phyloP scores from a whole-genome alignment of 2,329 filamentous ascomycete species.

The Aspergillus sp. region DNA sequence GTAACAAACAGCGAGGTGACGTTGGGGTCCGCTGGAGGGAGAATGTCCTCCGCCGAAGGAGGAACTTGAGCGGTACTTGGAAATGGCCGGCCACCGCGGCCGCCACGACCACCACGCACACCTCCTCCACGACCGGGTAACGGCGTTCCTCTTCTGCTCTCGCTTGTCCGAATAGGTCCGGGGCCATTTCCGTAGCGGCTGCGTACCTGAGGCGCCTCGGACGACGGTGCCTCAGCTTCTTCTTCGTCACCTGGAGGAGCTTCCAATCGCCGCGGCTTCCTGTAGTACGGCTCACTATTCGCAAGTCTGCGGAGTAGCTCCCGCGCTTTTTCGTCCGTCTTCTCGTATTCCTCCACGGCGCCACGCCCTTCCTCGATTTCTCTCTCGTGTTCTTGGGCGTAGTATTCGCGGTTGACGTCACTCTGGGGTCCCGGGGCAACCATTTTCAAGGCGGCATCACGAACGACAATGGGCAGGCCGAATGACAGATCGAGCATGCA shows the following conservation, averaged over 20 bases:
- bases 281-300: constrained; percentile 90
- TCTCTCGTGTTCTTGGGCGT: constrained; percentile 93
- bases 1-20: constrained; percentile 93
- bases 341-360: constrained; percentile 83
- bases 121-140: constrained; percentile 43
- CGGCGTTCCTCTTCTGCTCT: constrained; percentile 38
- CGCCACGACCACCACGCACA: constrained; percentile 40
- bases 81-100: constrained; percentile 53
- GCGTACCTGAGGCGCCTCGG: constrained; percentile 36
- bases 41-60: constrained; percentile 75
- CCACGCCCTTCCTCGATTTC: constrained; percentile 88
- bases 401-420: constrained; percentile 93
- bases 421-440: constrained; percentile 88
- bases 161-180: constrained; percentile 68
- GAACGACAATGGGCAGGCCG: constrained; percentile 85
- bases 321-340: constrained; percentile 92
- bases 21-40: constrained; percentile 73
- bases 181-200: constrained; percentile 42
- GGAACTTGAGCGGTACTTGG: constrained; percentile 67
- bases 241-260: constrained; percentile 34
- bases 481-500: constrained; percentile 98
- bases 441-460: constrained; percentile 96
- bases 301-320: constrained; percentile 80
- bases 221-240: constrained; percentile 34
- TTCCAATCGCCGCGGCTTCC: constrained; percentile 75